Conservation (phyloP, 208 protist species). For the Trypanosoma platydactyli region DNA sequence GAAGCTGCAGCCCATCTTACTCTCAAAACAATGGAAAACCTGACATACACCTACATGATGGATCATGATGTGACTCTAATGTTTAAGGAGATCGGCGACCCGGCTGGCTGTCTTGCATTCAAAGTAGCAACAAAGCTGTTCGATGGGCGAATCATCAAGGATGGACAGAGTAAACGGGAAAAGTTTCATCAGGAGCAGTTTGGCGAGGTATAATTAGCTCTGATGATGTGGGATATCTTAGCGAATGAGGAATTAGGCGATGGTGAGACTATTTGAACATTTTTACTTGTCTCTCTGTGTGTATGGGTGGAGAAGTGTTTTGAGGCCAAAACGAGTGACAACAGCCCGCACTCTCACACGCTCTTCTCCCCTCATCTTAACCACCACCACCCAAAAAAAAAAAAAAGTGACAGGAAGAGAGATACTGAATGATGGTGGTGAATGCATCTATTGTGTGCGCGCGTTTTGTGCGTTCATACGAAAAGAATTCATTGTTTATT, state of each 20-base stretch:
- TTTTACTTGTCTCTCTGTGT: too few species aligned
- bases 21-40: constrained; percentile 62
- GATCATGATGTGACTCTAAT: constrained; percentile 80
- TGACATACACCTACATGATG: constrained; percentile 83
- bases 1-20: constrained; percentile 83
- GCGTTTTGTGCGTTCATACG: too few species aligned
- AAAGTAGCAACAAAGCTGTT: constrained; percentile 89
- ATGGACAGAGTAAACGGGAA: constrained; percentile 66
- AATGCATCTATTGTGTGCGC: too few species aligned
- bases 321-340: too few species aligned
- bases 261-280: too few species aligned
- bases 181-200: constrained; percentile 48
- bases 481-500: neutral
- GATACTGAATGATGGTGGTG: neutral
- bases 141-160: constrained; percentile 80
- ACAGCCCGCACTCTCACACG: too few species aligned
- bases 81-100: constrained; percentile 85
- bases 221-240: too few species aligned
- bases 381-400: too few species aligned
- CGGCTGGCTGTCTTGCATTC: constrained; percentile 78
- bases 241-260: too few species aligned
- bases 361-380: too few species aligned
- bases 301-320: too few species aligned
- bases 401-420: neutral
- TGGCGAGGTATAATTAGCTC: constrained; percentile 21